Percentiles rank a stretch among this genome's conserved stretches.
phyloP scores from a whole-genome alignment of 495 filamentous ascomycete species.

The Penicillium pulvis region DNA sequence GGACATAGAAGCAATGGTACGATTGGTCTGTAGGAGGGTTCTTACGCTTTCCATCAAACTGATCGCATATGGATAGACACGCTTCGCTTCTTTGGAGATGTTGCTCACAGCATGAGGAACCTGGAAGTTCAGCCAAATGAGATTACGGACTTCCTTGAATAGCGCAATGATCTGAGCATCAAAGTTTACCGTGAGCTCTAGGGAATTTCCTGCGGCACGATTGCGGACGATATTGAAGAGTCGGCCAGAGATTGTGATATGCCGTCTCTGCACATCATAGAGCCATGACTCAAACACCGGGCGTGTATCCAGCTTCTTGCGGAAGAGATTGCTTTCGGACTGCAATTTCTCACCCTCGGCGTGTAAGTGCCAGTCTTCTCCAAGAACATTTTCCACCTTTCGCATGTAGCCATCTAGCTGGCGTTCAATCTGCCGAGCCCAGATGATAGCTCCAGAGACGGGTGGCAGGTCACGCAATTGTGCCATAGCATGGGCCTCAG shows the following conservation, averaged over 20 bases:
- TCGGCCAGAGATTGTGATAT: conserved; percentile 86
- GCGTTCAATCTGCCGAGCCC: conserved; percentile 94
- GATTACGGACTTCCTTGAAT: conserved; percentile 98
- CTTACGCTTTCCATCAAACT: conserved; percentile 97
- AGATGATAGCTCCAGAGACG: conserved; percentile 94
- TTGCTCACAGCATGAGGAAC: conserved; percentile 93
- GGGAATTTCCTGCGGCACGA: conserved; percentile 77
- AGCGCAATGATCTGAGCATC: conserved; percentile 94
- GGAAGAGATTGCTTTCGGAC: conserved; percentile 83
- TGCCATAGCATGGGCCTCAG: conserved; percentile 96
- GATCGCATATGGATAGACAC: conserved; percentile 96
- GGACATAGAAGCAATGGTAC: conserved; percentile 77
- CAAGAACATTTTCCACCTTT: conserved; percentile 93
- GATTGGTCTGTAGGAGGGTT: conserved; percentile 83
- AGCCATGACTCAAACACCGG: conserved; percentile 95
- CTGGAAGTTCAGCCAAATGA: conserved; percentile 88
- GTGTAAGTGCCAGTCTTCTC: conserved; percentile 90
- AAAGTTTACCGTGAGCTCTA: conserved; percentile 93
- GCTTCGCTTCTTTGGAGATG: conserved; percentile 93
- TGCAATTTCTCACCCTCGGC: conserved; percentile 93
- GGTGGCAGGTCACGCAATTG: conserved; percentile 93
- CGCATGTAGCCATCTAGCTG: conserved; percentile 96
- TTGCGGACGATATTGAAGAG: conserved; percentile 89
- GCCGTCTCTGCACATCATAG: conserved; percentile 79
- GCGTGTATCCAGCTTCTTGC: conserved; percentile 91